Base-by-base conservation (phyloP, 225 moss, liverwort and hornwort genomes). In the Ulota crispa region DNA sequence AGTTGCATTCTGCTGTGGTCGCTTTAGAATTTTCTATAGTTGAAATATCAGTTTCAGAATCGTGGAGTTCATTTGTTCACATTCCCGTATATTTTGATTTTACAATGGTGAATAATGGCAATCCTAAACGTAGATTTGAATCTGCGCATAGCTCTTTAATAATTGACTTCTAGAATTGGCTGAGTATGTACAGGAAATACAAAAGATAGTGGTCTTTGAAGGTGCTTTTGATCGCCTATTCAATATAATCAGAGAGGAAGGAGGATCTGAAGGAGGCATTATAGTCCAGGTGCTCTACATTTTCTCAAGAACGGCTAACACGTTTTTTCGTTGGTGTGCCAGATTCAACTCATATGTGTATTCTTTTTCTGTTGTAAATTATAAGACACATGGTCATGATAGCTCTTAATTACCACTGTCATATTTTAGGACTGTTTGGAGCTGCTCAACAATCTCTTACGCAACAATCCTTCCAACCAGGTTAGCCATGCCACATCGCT, bases 141-240 rank as follows among this genome's bases (percentile, higher is more conserved):
- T 43, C 36, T 62, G 21, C 18, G n/a, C 52, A 23, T 47, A 2
- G 42, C 27, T 50, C 26, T 78, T 34, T 6, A 42, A 28, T 36
- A 54, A 7, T 78, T 61, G 23, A 80, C 78, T 57, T 78, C 53
- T 79, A 32, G 75, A 70, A 62, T 82, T 28, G 41, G 65, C 39
- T 69, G 77, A 81, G 82, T 86, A 16, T 62, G 70, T 62, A 56
- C 81, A 96, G 94, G 96, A 96, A 85, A 94, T 96, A 54, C 94
- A 94, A 53, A 96, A 96, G 84, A 94, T 96, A 73, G 96, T 96
- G 54, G 96, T 94, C 1, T 96, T 96, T 89, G 94, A 94, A 80
- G 94, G 96, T 84, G 96, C 96, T 15, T 96, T 94, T 72, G 94
- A 96, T 79, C 93, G 86, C 70, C 73, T 96, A 54, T 94, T 96